phyloP scores from a whole-genome alignment of 139 green algal species.

The Closterium sp. region DNA sequence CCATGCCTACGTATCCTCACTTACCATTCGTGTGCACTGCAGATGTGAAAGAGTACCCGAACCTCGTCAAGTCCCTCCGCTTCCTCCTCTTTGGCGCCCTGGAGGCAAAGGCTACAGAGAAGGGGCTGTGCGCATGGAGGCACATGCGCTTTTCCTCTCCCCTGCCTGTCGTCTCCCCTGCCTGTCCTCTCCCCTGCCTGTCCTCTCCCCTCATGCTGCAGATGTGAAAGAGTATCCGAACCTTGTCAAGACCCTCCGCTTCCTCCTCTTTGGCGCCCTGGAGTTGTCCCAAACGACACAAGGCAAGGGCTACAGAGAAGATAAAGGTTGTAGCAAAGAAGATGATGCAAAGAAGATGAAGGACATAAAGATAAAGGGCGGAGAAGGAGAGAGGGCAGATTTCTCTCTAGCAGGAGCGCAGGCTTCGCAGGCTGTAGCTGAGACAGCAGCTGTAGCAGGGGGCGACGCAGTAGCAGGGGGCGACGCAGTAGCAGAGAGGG shows the following conservation, averaged over 20 bases:
- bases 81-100: too few relatives aligned
- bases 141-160: too few relatives aligned
- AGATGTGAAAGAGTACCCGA: too few relatives aligned
- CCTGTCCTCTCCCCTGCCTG: too few relatives aligned
- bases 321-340: neutral
- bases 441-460: neutral
- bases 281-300: neutral
- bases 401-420: neutral
- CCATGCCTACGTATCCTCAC: too few relatives aligned
- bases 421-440: neutral
- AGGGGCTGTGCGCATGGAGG: too few relatives aligned
- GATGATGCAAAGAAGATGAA: neutral
- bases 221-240: constrained; percentile 51
- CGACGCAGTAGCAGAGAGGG: neutral
- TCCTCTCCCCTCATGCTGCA: too few relatives aligned
- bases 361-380: neutral
- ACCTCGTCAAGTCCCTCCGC: too few relatives aligned
- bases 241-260: constrained; percentile 42
- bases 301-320: neutral
- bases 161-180: too few relatives aligned
- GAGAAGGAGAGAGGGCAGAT: neutral
- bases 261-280: constrained; percentile 18
- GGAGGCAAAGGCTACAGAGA: too few relatives aligned
- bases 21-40: too few relatives aligned
- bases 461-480: neutral